Conservation (phyloP, 2,329 filamentous ascomycete genomes). For the Trichoderma breve region DNA sequence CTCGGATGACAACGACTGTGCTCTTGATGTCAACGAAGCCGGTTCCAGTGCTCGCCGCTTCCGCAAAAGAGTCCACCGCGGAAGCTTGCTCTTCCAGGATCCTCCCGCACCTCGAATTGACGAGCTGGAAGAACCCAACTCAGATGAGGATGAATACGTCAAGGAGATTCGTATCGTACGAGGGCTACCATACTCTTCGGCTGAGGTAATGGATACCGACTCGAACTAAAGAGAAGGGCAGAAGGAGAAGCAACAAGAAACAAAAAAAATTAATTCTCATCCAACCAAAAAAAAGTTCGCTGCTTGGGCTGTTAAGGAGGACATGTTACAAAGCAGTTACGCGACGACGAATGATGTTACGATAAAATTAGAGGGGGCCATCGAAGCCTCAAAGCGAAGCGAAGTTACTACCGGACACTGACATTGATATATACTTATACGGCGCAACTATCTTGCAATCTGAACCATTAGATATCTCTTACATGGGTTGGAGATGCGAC, state of each 20-base stretch:
- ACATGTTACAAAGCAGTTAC: not conserved
- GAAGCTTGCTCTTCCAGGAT: constrained; percentile 49
- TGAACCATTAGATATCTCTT: not conserved
- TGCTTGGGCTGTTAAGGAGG: not conserved
- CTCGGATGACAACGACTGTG: constrained; percentile 44
- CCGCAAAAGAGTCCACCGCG: constrained; percentile 47
- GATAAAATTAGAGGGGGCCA: constrained; percentile 8
- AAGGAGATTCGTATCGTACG: constrained; percentile 44
- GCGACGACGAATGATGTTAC: constrained; percentile 16
- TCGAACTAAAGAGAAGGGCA: constrained; percentile 25
- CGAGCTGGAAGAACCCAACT: constrained; percentile 53
- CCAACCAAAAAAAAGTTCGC: not conserved
- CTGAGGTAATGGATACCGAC: constrained; percentile 53
- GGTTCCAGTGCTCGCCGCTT: constrained; percentile 50
- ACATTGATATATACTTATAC: constrained; percentile 3
- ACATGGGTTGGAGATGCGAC: not conserved
- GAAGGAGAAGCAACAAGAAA: not conserved
- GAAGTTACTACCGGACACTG: not conserved
- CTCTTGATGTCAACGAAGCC: constrained; percentile 41
- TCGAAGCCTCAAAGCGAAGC: constrained; percentile 11
- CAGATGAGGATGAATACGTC: constrained; percentile 44
- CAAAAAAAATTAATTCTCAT: not conserved
- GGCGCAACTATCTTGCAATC: not conserved
- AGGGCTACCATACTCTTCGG: constrained; percentile 50
- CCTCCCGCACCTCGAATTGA: constrained; percentile 51